Conservation (phyloP, 1,139 yeast genomes). For the Kodamaea fungicola region DNA sequence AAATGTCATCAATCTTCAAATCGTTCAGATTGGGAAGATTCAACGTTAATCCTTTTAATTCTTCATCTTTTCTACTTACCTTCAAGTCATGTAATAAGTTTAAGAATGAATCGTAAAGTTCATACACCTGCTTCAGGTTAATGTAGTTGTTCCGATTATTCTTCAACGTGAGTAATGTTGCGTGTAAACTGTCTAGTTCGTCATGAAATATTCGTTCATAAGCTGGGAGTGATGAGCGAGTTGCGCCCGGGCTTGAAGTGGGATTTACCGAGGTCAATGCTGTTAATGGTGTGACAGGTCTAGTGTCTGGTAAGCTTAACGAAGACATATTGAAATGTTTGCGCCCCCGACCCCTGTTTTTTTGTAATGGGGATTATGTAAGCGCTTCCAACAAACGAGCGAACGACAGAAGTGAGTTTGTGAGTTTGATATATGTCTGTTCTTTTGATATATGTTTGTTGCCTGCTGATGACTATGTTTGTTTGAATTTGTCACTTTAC, state of each 20-base stretch:
- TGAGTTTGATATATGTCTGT: too few species aligned
- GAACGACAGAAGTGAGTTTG: not conserved
- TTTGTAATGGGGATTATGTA: not conserved
- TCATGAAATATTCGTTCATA: conserved; percentile 52
- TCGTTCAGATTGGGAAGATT: conserved; percentile 52
- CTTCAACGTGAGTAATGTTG: conserved; percentile 52
- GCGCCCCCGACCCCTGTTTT: conserved; percentile 4
- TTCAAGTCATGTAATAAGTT: conserved; percentile 49
- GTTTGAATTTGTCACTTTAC: too few species aligned
- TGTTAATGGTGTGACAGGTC: conserved; percentile 6
- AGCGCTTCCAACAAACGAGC: not conserved
- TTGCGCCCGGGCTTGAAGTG: conserved; percentile 3
- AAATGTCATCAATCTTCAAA: conserved; percentile 77
- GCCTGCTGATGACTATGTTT: too few species aligned
- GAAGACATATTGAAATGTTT: conserved; percentile 1
- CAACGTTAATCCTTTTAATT: conserved; percentile 41
- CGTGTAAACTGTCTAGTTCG: conserved; percentile 46
- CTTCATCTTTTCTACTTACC: conserved; percentile 46
- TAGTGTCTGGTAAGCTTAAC: conserved; percentile 2
- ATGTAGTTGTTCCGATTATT: conserved; percentile 62
- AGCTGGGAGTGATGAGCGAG: conserved; percentile 13
- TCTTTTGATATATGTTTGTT: too few species aligned
- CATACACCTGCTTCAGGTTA: conserved; percentile 60
- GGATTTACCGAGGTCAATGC: not conserved
- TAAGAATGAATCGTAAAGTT: conserved; percentile 53